Base-by-base conservation (phyloP, 306 rosid species). In the Chamaecrista fasciculata region DNA sequence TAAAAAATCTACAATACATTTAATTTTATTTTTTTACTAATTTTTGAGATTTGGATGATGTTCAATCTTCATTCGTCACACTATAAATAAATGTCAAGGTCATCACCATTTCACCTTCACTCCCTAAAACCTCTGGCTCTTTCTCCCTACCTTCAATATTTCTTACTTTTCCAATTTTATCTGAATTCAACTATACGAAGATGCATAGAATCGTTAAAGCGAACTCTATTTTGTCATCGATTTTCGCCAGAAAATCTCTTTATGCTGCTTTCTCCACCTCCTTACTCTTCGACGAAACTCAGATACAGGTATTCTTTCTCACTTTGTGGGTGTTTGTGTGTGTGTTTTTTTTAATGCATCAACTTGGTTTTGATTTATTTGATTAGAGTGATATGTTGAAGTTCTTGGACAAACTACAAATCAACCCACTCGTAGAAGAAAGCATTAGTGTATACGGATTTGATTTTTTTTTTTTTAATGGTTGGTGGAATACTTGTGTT, bases 201-300 rank as follows among this genome's bases (percentile, higher is more conserved):
- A 90, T 93, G 98, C 89, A 83, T 42, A 83, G 86, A 73, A 62
- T 93, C 72, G 78, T 71, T 70, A 71, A 72, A 0, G 76, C 87
- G 5, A 78, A 79, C 71, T 77, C 82, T 62, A 61, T 71, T 28
- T 71, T 48, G 29, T 60, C 81, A 42, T 18, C 86, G 0, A 11
- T 83, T 76, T 56, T 80, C 76, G 72, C 73, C 71, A 78, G 50
- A 1, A 82, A 59, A 24, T 46, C 58, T 51, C 78, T 57, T 3
- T 59, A 53, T 72, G 87, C 91, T 73, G 72, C 87, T 15, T 86
- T 85, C 75, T 88, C 98, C 23, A 85, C 96, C 6, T 82, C 97
- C 20, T 62, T 93, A 15, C 98, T 88, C 67, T 90, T 88, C 76
- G 97, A 93, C 29, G 96, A 93, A 33, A 93, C 98, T 55, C 94